A percentile compares a stretch with the other conserved stretches of the same genome.
Evolutionary conservation across 441 rosid species (phyloP).

Genomic region (Raphanus hybrid): DNA sequence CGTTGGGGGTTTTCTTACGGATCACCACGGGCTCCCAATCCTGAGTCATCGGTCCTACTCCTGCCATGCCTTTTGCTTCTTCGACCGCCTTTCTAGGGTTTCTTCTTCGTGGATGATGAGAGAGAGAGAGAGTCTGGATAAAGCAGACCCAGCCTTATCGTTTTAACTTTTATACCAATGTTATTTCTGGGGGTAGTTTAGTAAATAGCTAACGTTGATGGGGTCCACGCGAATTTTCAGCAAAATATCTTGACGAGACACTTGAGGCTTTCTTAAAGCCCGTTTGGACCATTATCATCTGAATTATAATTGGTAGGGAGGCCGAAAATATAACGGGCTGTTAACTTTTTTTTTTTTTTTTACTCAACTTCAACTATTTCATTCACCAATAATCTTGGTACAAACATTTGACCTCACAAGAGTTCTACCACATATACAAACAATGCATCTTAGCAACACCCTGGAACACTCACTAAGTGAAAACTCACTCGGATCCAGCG

Average conservation of each 20-base stretch:
- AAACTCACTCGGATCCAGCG: no score
- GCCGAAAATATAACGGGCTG: background rate
- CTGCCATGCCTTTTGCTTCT: slow-evolving; percentile 46
- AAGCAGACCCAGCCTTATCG: background rate
- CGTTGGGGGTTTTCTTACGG: slow-evolving; percentile 46
- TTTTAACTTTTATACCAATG: slow-evolving; percentile 20
- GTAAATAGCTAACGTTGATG: background rate
- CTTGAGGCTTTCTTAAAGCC: slow-evolving; percentile 2
- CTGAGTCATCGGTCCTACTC: slow-evolving; percentile 45
- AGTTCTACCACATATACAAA: background rate
- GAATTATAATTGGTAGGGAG: background rate
- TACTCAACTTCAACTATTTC: background rate
- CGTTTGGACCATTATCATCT: background rate
- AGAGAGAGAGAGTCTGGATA: slow-evolving; percentile 1
- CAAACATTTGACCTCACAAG: background rate
- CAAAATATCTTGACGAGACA: background rate
- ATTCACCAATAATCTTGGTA: background rate
- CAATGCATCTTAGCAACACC: background rate
- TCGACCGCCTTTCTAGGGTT: slow-evolving; percentile 30
- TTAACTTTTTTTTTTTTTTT: background rate
- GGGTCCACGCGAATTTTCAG: background rate
- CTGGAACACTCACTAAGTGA: background rate
- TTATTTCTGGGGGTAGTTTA: background rate
- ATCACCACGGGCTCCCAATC: slow-evolving; percentile 51
- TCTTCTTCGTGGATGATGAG: slow-evolving; percentile 17